These are phyloP conservation scores for Lentinula sp. DNA, from an alignment of 768 basidiomycete species.

Conservation along the genomic window DNA sequence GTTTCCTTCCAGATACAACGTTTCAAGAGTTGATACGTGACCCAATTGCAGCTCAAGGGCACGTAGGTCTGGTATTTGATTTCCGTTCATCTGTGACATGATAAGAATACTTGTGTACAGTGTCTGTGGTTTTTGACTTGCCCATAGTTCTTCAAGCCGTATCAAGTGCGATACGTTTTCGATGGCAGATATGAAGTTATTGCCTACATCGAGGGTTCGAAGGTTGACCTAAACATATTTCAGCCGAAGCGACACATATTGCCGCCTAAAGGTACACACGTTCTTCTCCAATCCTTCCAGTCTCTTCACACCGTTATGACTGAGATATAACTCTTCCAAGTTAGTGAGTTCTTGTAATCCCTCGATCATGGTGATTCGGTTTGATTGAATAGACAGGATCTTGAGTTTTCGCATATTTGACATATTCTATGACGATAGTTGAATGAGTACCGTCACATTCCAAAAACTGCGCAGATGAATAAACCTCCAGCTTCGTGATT, in stretches of 20 bases:
- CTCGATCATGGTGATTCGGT: conserved; percentile 86
- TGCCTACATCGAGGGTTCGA: conserved; percentile 81
- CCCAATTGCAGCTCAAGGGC: conserved; percentile 64
- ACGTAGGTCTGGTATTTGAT: conserved; percentile 69
- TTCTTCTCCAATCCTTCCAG: conserved; percentile 85
- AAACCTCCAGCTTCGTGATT: conserved; percentile 79
- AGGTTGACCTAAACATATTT: conserved; percentile 45
- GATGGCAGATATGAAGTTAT: conserved; percentile 73
- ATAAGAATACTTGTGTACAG: neutral
- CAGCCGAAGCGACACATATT: neutral
- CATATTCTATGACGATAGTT: conserved; percentile 49
- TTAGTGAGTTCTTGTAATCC: conserved; percentile 64
- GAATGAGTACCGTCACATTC: neutral
- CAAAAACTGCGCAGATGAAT: neutral
- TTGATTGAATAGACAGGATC: conserved; percentile 90
- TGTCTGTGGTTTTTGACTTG: conserved; percentile 26
- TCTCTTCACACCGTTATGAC: conserved; percentile 84
- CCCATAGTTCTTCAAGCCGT: conserved; percentile 92
- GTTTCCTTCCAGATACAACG: conserved; percentile 93
- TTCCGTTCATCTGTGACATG: conserved; percentile 72
- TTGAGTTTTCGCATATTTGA: conserved; percentile 63
- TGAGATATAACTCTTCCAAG: conserved; percentile 88
- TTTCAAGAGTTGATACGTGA: conserved; percentile 59
- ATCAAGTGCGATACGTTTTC: conserved; percentile 79
- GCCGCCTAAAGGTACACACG: conserved; percentile 35